phyloP scores from a whole-genome alignment of 805 yeast species.

The Cyberlindnera xylosilytica region DNA sequence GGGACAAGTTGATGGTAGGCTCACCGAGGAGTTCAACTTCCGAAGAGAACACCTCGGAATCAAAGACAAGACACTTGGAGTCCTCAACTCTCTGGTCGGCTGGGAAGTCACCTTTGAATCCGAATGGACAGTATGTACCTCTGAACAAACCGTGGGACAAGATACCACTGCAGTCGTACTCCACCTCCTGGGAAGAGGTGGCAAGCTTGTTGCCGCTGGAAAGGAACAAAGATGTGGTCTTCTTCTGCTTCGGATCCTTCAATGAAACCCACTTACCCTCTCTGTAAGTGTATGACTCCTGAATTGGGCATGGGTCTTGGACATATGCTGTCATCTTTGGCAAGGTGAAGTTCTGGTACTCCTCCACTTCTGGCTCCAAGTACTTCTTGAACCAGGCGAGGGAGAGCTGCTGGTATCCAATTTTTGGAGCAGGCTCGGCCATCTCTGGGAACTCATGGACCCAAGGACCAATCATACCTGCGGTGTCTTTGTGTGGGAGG shows the following conservation, averaged over 20 bases:
- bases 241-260: conserved; percentile 16
- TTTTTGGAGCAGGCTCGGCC: conserved; percentile 43
- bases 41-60: conserved; percentile 27
- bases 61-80: conserved; percentile 36
- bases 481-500: conserved; percentile 33
- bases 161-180: conserved; percentile 30
- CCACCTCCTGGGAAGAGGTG: background rate
- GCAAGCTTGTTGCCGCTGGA: conserved; percentile 12
- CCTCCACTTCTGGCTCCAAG: conserved; percentile 26
- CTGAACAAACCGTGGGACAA: conserved; percentile 42
- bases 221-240: conserved; percentile 16
- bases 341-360: conserved; percentile 23
- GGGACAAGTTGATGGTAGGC: conserved; percentile 31
- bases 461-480: conserved; percentile 44
- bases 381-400: conserved; percentile 40
- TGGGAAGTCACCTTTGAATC: conserved; percentile 44
- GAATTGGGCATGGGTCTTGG: conserved; percentile 40
- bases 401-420: conserved; percentile 42
- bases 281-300: conserved; percentile 36
- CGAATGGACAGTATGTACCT: conserved; percentile 47
- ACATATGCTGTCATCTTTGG: conserved; percentile 40
- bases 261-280: conserved; percentile 40
- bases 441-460: conserved; percentile 48
- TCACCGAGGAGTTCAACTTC: conserved; percentile 35
- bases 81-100: conserved; percentile 43